Percentiles rank a stretch among this genome's conserved stretches.
phyloP scores from a whole-genome alignment of 2,329 filamentous ascomycete species.

The Talaromyces sp. region DNA sequence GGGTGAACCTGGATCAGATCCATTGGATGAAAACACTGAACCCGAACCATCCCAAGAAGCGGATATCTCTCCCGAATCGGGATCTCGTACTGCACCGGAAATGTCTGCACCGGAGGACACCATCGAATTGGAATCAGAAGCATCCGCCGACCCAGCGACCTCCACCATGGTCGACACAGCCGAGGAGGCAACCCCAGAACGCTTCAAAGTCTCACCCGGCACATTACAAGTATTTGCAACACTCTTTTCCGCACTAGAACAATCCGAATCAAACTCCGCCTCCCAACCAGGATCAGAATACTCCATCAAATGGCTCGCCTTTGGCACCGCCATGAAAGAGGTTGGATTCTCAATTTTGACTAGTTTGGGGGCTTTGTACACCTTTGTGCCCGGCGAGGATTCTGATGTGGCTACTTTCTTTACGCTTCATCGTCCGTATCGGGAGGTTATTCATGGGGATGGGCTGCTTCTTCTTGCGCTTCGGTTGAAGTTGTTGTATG shows the following conservation, averaged over 20 bases:
- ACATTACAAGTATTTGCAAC: background rate
- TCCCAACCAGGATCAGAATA: background rate
- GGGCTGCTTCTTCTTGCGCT: background rate
- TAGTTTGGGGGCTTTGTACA: background rate
- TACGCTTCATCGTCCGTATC: slow-evolving; percentile 9
- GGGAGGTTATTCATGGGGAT: background rate
- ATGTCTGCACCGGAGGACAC: background rate
- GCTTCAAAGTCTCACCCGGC: background rate
- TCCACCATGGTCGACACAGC: background rate
- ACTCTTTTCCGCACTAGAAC: background rate
- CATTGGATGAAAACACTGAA: background rate
- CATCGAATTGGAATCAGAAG: no score
- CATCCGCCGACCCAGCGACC: background rate
- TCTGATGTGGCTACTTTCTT: background rate
- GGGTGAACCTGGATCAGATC: background rate
- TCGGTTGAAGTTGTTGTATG: slow-evolving; percentile 6
- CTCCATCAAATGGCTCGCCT: background rate
- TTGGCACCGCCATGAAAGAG: slow-evolving; percentile 6
- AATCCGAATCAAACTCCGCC: background rate
- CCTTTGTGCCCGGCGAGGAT: background rate
- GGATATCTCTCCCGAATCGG: background rate
- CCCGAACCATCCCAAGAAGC: background rate
- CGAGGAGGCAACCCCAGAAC: background rate
- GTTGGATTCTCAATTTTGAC: background rate
- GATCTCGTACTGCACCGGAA: background rate